Evolutionary conservation across 2,329 filamentous ascomycete genomes (phyloP), one percentile per base, ranked within the genome.

Genomic region (Cadophora gregata): DNA sequence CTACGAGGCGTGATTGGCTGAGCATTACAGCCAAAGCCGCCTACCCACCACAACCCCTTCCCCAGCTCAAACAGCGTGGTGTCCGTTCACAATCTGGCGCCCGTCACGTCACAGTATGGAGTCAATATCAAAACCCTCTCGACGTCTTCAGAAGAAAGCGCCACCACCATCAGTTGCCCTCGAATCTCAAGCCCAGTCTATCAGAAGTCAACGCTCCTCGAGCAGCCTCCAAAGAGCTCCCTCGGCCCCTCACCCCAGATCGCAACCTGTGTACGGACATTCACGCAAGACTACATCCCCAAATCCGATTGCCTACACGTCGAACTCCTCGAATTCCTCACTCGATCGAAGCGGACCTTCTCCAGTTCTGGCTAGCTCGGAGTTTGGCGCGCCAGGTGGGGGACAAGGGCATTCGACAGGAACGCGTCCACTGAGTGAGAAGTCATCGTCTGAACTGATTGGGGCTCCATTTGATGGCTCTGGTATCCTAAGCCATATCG

Each of bases 81-180:
- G 62, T 59, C 62, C 51, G 62, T 59, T 53, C 33, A 51, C 48
- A 16, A 56, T 38, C 62, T 33, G 50, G 53, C 47, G 60, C 42
- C 45, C 61, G 48, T 42, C 10, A 16, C 14, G 16, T 6, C 19
- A 42, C 33, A 47, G 50, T 66, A 75, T 76, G 74, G 74, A 77
- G 62, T 73, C 75, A 63, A 68, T 72, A 47, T n/a, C 42, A 63
- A 75, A 74, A 66, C 65, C 69, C 71, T 16, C 85, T 71, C 86
- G 88, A 79, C 86, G 86, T 79, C 85, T 90, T 71, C 85, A 85
- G 76, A 90, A 90, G 81, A 88, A 87, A n/a, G n/a, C n/a, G 77
- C 85, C 85, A 65, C 85, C 82, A 25, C 79, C 84, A 55, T 64
- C 59, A 67, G 69, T 67, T 55, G 80, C 81, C 81, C 75, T 81